Conservation (phyloP, 2,329 filamentous ascomycete species). For the Ceratocystis smalleyi region DNA sequence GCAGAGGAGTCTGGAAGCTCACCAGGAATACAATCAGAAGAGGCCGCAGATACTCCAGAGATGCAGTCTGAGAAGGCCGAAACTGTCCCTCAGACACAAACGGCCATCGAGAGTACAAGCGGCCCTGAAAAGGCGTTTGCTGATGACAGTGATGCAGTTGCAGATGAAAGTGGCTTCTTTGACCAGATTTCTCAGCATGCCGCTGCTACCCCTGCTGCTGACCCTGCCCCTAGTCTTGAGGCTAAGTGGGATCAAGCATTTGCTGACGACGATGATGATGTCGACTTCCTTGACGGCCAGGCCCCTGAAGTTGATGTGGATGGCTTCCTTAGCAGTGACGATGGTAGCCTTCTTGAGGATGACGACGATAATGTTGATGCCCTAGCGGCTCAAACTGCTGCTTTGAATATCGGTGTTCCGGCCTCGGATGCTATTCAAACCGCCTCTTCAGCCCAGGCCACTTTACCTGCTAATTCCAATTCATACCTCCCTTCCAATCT, state of each 20-base stretch:
- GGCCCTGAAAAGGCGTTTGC: not conserved
- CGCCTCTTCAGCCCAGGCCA: conserved; percentile 17
- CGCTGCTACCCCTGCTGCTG: conserved; percentile 19
- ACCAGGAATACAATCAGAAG: conserved; percentile 11
- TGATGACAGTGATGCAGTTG: not conserved
- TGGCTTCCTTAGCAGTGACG: conserved; percentile 64
- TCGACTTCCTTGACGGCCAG: conserved; percentile 41
- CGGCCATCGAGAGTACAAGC: too few species aligned
- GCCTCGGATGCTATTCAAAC: conserved; percentile 16
- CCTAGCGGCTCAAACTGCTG: conserved; percentile 8
- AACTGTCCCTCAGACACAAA: too few species aligned
- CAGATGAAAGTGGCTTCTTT: conserved; percentile 8
- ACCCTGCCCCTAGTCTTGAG: conserved; percentile 45
- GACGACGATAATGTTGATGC: conserved; percentile 26
- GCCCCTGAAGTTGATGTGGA: conserved; percentile 40
- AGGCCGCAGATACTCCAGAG: not conserved
- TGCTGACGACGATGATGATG: conserved; percentile 58
- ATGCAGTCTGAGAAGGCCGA: too few species aligned
- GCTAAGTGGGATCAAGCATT: conserved; percentile 75
- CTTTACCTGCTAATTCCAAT: not conserved
- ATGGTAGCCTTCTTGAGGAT: conserved; percentile 66
- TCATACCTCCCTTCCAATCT: not conserved
- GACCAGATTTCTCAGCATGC: conserved; percentile 9
- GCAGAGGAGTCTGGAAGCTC: conserved; percentile 21
- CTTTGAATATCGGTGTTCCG: not conserved